Conservation (phyloP, 1,139 yeast species). For the Scheffersomyces quercinus region DNA sequence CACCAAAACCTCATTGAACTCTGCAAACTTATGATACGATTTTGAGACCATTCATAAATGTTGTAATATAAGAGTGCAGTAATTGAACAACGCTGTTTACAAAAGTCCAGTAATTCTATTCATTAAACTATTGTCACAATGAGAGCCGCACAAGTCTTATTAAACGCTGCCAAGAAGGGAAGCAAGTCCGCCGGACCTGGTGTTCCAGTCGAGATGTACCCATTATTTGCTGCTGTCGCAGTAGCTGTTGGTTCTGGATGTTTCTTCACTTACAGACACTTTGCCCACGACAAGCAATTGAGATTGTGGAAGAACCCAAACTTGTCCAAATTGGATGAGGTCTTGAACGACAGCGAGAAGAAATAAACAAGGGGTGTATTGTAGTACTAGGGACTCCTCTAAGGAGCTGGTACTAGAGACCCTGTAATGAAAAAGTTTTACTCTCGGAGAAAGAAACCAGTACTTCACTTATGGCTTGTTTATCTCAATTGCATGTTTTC, state of each 20-base stretch:
- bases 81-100: constrained; percentile 5
- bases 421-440: no score
- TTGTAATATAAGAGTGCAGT: no score
- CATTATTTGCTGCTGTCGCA: constrained; percentile 61
- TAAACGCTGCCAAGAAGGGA: constrained; percentile 49
- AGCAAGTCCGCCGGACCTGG: constrained; percentile 23
- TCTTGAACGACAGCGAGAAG: constrained; percentile 50
- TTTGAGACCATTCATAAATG: no score
- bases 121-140: constrained; percentile 23
- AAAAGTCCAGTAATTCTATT: constrained; percentile 1
- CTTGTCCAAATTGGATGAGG: constrained; percentile 56
- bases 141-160: constrained; percentile 58
- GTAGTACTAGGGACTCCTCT: no score
- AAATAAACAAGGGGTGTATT: constrained; percentile 8
- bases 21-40: no score
- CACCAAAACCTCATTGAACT: no score
- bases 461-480: neutral
- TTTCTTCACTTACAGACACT: constrained; percentile 73
- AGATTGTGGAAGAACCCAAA: constrained; percentile 72
- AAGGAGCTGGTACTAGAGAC: no score
- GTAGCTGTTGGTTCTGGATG: constrained; percentile 66
- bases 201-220: constrained; percentile 76
- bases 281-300: constrained; percentile 63
- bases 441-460: no score
- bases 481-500: neutral